These are phyloP conservation scores for Xylaria multiplex DNA, from an alignment of 2,329 filamentous ascomycete genomes.

Conservation along the genomic window DNA sequence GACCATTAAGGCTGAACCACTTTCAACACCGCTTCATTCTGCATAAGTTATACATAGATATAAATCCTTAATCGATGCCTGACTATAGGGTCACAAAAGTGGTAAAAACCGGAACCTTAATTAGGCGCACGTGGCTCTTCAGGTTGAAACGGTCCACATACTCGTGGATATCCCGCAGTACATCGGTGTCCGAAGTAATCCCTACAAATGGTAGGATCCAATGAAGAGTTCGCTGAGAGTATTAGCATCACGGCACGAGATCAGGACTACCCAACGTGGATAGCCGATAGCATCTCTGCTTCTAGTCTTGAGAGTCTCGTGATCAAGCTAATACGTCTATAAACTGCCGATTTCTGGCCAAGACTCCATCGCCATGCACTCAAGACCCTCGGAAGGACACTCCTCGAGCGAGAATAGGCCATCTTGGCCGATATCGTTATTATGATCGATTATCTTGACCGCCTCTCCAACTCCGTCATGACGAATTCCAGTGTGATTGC, in stretches of 20 bases:
- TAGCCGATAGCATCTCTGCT: slow-evolving; percentile 47
- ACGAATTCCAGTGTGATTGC: slow-evolving; percentile 34
- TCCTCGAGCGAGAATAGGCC: slow-evolving; percentile 53
- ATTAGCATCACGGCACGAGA: slow-evolving; percentile 53
- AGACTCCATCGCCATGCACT: slow-evolving; percentile 51
- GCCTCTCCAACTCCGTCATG: slow-evolving; percentile 30
- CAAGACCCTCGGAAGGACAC: slow-evolving; percentile 51
- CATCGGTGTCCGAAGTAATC: slow-evolving; percentile 52
- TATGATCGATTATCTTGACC: slow-evolving; percentile 30
- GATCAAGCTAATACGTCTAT: slow-evolving; percentile 51
- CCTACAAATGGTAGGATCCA: slow-evolving; percentile 52
- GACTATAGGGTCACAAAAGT: too few relatives aligned
- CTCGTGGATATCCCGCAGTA: slow-evolving; percentile 51
- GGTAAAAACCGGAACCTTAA: slow-evolving; percentile 40
- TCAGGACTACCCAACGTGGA: slow-evolving; percentile 52
- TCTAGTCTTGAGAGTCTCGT: slow-evolving; percentile 36
- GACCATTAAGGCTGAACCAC: too few relatives aligned
- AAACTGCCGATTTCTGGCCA: slow-evolving; percentile 51
- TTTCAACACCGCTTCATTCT: too few relatives aligned
- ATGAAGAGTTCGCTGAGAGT: slow-evolving; percentile 53
- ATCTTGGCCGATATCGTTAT: slow-evolving; percentile 41
- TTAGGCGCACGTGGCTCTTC: slow-evolving; percentile 48
- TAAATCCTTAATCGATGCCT: too few relatives aligned
- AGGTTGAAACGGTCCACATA: slow-evolving; percentile 52
- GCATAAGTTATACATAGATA: too few relatives aligned